phyloP scores from a whole-genome alignment of 2,329 filamentous ascomycete genomes.

The Fusarium nodosum region DNA sequence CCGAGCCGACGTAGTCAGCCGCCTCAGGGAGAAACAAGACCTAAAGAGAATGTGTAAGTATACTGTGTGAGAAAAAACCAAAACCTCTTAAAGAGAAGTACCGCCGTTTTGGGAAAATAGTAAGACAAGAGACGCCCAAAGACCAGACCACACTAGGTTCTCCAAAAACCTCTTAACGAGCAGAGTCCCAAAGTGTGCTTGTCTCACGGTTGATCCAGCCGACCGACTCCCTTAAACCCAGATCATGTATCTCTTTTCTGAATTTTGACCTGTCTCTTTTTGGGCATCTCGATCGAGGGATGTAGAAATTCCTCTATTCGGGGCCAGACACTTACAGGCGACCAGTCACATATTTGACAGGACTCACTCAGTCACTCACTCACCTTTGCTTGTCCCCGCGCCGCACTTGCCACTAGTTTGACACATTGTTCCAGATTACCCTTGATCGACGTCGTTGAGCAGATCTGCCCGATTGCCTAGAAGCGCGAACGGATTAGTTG shows the following conservation, averaged over 20 bases:
- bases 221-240: slow-evolving; percentile 24
- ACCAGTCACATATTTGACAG: slow-evolving; percentile 16
- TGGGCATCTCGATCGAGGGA: slow-evolving; percentile 38
- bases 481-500: slow-evolving; percentile 20
- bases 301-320: slow-evolving; percentile 15
- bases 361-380: slow-evolving; percentile 24
- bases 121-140: slow-evolving; percentile 18
- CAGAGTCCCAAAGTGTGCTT: neutral
- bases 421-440: slow-evolving; percentile 86
- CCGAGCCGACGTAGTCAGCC: slow-evolving; percentile 85
- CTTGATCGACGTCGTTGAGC: slow-evolving; percentile 82
- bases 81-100: slow-evolving; percentile 25
- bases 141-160: slow-evolving; percentile 1
- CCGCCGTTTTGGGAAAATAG: slow-evolving; percentile 23
- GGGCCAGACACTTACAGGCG: slow-evolving; percentile 20
- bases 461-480: slow-evolving; percentile 90
- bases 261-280: slow-evolving; percentile 18
- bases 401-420: slow-evolving; percentile 78
- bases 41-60: slow-evolving; percentile 56
- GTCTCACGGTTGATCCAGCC: slow-evolving; percentile 42
- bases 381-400: slow-evolving; percentile 82
- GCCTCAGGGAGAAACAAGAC: slow-evolving; percentile 94
- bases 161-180: slow-evolving; percentile 8
- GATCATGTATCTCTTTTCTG: slow-evolving; percentile 12
- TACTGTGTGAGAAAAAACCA: slow-evolving; percentile 38